Evolutionary conservation across 306 rosid species (phyloP), one percentile per base, ranked within the genome.

Genomic region (Rosa chinensis): DNA sequence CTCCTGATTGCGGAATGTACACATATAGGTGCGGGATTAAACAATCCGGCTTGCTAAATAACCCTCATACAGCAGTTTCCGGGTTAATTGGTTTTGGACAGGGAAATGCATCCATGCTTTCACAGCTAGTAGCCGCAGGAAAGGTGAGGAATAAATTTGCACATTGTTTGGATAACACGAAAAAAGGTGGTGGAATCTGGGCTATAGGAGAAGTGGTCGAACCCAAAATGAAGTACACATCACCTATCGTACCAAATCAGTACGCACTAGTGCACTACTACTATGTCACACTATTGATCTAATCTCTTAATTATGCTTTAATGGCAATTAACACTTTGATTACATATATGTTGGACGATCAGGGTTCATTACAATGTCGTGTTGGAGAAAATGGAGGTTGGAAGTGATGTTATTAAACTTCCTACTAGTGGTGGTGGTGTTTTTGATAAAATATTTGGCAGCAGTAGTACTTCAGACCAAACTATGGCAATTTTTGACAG

Each of bases 61-160:
- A 87, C 77, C 55, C 90, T 63, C 32, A 81, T 20, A 88, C 78
- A 77, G 91, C 94, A 42, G 91, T 93, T 55, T 94, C 88, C 75
- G 98, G 99, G 76, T 87, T 96, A 79, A 80, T 96, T 53, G 99
- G 98, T 84, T 96, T 96, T 78, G 99, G 99, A 74, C 98, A 96
- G 87, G 77, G 98, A 70, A 91, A 93, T 87, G 80, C 94, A 25
- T 96, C 99, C 13, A 88, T 89, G 83, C 86, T 93, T 70, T 96
- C 98, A 25, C 99, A 96, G 88, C 93, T 96, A 72, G 93, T 96
- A 84, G 81, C 89, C 66, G 66, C 91, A 71, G 92, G 93, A 87
- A 93, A 86, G 84, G 97, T 90, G 83, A 90, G 85, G 86, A 91
- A 84, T 72, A 48, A 86, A 78, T 93, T 96, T 85, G 87, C 99